Evolutionary conservation across 306 rosid species (phyloP).

Genomic region (Erythrophleum fordii): DNA sequence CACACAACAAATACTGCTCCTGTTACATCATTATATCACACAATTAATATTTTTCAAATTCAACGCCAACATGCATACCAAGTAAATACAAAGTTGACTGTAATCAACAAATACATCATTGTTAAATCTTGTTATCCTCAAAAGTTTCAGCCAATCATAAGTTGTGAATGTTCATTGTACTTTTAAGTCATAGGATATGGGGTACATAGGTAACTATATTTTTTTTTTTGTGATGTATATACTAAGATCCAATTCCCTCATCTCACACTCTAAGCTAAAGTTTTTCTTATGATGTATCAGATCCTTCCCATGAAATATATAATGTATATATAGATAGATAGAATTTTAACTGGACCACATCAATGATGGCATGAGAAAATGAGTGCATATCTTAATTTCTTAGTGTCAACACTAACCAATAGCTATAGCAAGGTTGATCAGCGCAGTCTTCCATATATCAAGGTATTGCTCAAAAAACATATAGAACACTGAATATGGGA

Average conservation of each 20-base stretch:
- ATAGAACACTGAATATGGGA: constrained; percentile 94
- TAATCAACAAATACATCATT: constrained; percentile 2
- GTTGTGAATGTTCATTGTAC: neutral
- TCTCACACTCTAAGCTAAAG: neutral
- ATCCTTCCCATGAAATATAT: neutral
- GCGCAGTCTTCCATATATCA: constrained; percentile 93
- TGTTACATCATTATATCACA: constrained; percentile 53
- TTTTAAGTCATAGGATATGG: neutral
- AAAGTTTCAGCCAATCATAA: neutral
- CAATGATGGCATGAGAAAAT: constrained; percentile 19
- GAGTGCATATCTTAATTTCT: neutral
- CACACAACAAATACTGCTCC: constrained; percentile 99
- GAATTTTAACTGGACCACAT: constrained; percentile 15
- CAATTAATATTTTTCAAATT: constrained; percentile 39
- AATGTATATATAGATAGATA: neutral
- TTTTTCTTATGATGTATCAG: constrained; percentile 11
- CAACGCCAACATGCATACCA: constrained; percentile 17
- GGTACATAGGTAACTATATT: neutral
- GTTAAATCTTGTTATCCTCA: constrained; percentile 27
- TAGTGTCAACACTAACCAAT: constrained; percentile 70
- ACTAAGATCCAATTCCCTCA: constrained; percentile 10
- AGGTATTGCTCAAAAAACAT: constrained; percentile 99
- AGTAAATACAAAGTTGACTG: constrained; percentile 21
- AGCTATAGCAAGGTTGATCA: constrained; percentile 93
- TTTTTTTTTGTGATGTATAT: neutral